Base-by-base conservation (phyloP, 768 basidiomycete species). In the Suillus hirtellus region DNA sequence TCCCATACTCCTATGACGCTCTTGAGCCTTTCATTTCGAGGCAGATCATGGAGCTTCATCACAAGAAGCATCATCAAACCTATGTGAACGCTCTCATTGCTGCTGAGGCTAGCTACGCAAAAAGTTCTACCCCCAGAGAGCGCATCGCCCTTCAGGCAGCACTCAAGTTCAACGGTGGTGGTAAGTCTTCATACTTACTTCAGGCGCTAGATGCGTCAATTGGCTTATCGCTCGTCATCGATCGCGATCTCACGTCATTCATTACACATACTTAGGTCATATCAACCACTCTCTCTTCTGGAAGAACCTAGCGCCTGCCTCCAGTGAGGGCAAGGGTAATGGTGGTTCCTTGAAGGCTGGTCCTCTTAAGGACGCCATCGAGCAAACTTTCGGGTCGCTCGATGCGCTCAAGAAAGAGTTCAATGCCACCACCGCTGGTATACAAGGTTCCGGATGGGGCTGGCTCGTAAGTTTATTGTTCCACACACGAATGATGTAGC, bases 231-330 rank as follows among this genome's bases (percentile, higher is more conserved):
- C 58, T 43, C 63, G 52, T 43, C 40, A 68, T 71, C 64, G 58
- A 59, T 59, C 12, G 35, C 44, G 12, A 49, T 69, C 64, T 46
- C 53, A 44, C 37, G 50, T 63, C 49, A 67, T 61, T 10, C 35
- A 56, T 56, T 56, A 24, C 24, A 10, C 42, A 2, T 47, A 63
- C 72, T 71, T 75, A 90, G 89, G 91, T 11, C 95, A 93, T 79
- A 92, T 95, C 83, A 95, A 95, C 80, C 93, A 95, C 81, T 91
- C 94, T 60, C 87, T 96, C 64, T 98, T 98, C 85, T 97, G 96
- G 96, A 90, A 86, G 80, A 96, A 95, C 82, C 83, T 97, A 61
- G 88, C 93, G 3, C 92, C 92, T 1, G 70, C 85, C 34, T 74
- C 79, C 5, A 68, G 72, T 17, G 80, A 81, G 68, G 74, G 79